Percentiles rank a stretch among this genome's conserved stretches.
These are phyloP conservation scores for Coemansia sp. DNA, from an alignment of 192 early-diverging fungal species.

Conservation along the genomic window DNA sequence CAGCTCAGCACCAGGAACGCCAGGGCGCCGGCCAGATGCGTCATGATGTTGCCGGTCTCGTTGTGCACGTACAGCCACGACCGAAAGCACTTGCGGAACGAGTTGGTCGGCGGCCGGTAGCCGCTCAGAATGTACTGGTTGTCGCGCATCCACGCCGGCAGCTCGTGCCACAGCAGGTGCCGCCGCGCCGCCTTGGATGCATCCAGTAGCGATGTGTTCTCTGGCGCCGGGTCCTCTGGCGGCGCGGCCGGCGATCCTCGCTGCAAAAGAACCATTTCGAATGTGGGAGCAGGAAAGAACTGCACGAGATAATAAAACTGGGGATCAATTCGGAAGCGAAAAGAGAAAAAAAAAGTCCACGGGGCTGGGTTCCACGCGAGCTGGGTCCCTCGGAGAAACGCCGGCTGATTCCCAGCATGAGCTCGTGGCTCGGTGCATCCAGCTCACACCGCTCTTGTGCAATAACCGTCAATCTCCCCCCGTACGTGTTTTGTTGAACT, in stretches of 20 bases:
- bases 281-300: too few species aligned
- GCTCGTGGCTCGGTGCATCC: too few species aligned
- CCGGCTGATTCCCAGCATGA: too few species aligned
- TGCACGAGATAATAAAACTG: too few species aligned
- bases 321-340: too few species aligned
- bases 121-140: slow-evolving; percentile 75
- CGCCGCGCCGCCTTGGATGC: slow-evolving; percentile 3
- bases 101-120: slow-evolving; percentile 74
- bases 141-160: slow-evolving; percentile 80
- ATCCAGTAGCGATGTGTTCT: slow-evolving; percentile 1
- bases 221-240: neutral
- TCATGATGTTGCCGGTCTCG: slow-evolving; percentile 89
- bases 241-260: slow-evolving; percentile 15
- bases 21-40: slow-evolving; percentile 73
- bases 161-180: slow-evolving; percentile 45
- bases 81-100: slow-evolving; percentile 68
- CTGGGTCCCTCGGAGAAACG: too few species aligned
- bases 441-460: too few species aligned
- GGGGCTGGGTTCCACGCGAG: too few species aligned
- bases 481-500: neutral
- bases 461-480: too few species aligned
- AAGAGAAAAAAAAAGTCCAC: too few species aligned
- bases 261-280: slow-evolving; percentile 26
- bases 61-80: slow-evolving; percentile 85
- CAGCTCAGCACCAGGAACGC: slow-evolving; percentile 55